Percentiles rank a stretch among this genome's conserved stretches.
Conservation (phyloP, 106 monocot genomes). For the Dendrobium nobile region DNA sequence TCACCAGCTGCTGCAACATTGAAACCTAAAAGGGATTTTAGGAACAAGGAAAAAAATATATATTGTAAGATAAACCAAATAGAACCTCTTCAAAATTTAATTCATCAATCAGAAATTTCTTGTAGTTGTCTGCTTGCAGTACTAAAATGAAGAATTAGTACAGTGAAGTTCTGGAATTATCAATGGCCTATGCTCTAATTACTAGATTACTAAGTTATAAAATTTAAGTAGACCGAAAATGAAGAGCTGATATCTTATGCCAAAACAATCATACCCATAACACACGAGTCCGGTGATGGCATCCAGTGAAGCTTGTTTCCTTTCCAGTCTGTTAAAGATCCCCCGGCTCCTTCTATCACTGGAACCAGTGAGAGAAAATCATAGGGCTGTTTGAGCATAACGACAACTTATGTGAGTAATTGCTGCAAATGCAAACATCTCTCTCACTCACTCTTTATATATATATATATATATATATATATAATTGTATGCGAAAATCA, state of each 20-base stretch:
- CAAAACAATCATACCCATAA: slow-evolving; percentile 37
- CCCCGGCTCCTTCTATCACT: slow-evolving; percentile 96
- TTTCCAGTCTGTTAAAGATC: slow-evolving; percentile 90
- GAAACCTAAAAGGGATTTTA: slow-evolving; percentile 44
- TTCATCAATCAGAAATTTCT: not conserved
- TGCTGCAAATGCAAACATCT: not conserved
- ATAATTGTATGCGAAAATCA: not conserved
- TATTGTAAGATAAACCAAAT: not conserved
- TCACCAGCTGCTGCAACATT: slow-evolving; percentile 91
- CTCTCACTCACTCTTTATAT: no score
- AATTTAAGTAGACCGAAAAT: not conserved
- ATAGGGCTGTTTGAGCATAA: slow-evolving; percentile 57
- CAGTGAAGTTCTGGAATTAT: not conserved
- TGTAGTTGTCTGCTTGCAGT: not conserved
- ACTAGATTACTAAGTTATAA: not conserved
- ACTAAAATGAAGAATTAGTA: not conserved
- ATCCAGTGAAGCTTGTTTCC: slow-evolving; percentile 74
- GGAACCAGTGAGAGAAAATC: slow-evolving; percentile 91
- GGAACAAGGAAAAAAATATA: not conserved
- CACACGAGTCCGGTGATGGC: slow-evolving; percentile 42
- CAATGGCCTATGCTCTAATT: not conserved
- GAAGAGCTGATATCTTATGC: not conserved
- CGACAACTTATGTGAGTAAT: not conserved
- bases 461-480: not conserved
- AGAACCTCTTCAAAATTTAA: not conserved